Base-by-base conservation (phyloP, 2,329 filamentous ascomycete species). In the Pyrenophora graminea region DNA sequence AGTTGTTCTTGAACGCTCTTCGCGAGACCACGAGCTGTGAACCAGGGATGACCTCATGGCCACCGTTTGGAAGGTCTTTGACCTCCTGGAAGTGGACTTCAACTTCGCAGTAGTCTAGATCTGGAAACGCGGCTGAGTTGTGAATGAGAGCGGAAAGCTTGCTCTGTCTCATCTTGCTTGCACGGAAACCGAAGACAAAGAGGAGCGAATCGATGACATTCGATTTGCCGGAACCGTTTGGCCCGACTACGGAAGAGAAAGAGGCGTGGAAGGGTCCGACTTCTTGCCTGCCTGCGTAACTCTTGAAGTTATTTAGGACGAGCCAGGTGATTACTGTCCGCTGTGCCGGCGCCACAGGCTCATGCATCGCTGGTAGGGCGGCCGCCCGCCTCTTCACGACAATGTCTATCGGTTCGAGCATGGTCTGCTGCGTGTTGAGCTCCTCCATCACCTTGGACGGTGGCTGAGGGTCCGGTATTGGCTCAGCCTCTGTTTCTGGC, bases 111-210 rank as follows among this genome's bases (percentile, higher is more conserved):
- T 87, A 86, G 40, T 95, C 90, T 17, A 99, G 77, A 64, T 97
- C 84, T 0, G 91, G 91, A 62, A 89, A 85, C 48, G 89, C 84
- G 0, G 91, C 92, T 10, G 94, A 97, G 72, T 97, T 99, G 77
- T 99, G 94, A 61, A 99, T 99, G 41, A 99, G 79, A 3, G 94
- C 94, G 1, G 94, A 99, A 40, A 99, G 91, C 77, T 99, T 99
- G 68, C 94, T 94, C 74, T 99, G 94, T 67, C 94, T 85, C 94
- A 99, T 99, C 77, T 99, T 99, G 80, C 93, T 97, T 36, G 94
- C 94, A 53, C 94, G 87, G 78, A 99, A 99, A 46, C 95, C 94
- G 70, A 99, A 99, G n/a, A 99, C 94, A 68, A 99, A 99, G 1
- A 99, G 84, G 23, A 99, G 79, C 2, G 94, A 97, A 75, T 99